Percentiles rank a stretch among this genome's conserved stretches.
phyloP scores from a whole-genome alignment of 176 grass and related monocot species.

The Zizania latifolia region DNA sequence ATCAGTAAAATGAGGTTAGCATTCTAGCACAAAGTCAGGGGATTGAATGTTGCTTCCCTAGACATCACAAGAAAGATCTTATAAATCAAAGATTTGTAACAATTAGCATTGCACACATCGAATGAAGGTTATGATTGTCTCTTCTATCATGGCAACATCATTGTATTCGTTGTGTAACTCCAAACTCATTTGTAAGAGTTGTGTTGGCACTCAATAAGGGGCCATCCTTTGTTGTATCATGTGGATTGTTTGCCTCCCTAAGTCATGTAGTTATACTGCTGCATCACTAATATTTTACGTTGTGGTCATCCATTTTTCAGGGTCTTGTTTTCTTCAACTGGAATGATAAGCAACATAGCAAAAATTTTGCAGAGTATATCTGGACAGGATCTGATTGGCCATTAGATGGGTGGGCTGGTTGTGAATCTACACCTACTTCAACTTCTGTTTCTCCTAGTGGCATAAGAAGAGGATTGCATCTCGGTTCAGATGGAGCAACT shows the following conservation, averaged over 20 bases:
- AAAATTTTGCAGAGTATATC: slow-evolving; percentile 55
- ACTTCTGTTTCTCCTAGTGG: slow-evolving; percentile 67
- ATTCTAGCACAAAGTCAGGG: neutral
- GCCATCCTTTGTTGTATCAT: neutral
- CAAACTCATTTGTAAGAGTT: slow-evolving; percentile 13
- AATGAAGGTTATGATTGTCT: slow-evolving; percentile 8
- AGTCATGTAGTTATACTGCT: neutral
- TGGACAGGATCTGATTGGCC: slow-evolving; percentile 96
- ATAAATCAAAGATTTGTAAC: neutral
- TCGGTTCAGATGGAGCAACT: slow-evolving; percentile 53
- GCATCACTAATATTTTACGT: neutral
- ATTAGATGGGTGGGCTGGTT: slow-evolving; percentile 72
- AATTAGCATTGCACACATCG: neutral
- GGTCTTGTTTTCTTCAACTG: slow-evolving; percentile 92
- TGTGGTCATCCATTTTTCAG: slow-evolving; percentile 32
- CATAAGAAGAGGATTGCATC: slow-evolving; percentile 51
- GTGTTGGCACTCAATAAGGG: neutral
- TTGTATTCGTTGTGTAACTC: slow-evolving; percentile 8
- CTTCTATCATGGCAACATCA: neutral
- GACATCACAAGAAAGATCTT: neutral
- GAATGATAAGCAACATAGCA: slow-evolving; percentile 39
- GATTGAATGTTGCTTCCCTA: neutral
- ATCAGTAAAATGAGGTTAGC: neutral
- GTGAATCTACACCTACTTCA: slow-evolving; percentile 69
- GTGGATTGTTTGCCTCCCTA: slow-evolving; percentile 12